These are phyloP conservation scores for Zanthoxylum bungeanum DNA, from an alignment of 345 rosid species.

Conservation along the genomic window DNA sequence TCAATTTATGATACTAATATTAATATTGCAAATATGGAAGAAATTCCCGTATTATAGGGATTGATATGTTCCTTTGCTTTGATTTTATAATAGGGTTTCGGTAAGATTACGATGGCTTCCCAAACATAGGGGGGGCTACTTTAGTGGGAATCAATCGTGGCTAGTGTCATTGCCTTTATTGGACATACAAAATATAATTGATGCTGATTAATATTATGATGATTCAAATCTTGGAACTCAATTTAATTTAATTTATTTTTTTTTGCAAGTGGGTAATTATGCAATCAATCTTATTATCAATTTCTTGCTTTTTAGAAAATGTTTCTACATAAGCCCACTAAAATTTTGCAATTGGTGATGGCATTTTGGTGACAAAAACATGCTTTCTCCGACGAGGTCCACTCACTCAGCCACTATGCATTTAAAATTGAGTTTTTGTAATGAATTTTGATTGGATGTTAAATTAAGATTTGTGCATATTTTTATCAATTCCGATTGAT, in stretches of 20 bases:
- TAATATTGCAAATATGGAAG: too few relatives aligned
- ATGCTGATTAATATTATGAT: background rate
- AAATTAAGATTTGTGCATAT: too few relatives aligned
- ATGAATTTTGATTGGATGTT: too few relatives aligned
- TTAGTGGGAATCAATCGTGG: constrained; percentile 28
- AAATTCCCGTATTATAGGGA: too few relatives aligned
- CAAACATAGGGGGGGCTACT: constrained; percentile 15
- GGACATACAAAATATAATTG: background rate
- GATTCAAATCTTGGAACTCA: background rate
- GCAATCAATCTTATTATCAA: background rate
- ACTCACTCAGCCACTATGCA: constrained; percentile 17
- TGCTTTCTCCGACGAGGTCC: constrained; percentile 25
- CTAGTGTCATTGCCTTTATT: background rate
- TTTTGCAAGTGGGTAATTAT: background rate
- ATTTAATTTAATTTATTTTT: background rate
- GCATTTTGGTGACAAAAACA: constrained; percentile 29
- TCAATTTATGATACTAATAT: too few relatives aligned
- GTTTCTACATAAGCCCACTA: constrained; percentile 17
- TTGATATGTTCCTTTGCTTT: too few relatives aligned
- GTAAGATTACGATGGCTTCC: constrained; percentile 16
- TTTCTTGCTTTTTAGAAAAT: background rate
- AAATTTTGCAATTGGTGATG: background rate
- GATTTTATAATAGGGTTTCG: too few relatives aligned
- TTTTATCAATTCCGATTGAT: too few relatives aligned
- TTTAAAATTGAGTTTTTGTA: background rate